phyloP scores from a whole-genome alignment of 768 basidiomycete species.

The Rubroboletus satanas region DNA sequence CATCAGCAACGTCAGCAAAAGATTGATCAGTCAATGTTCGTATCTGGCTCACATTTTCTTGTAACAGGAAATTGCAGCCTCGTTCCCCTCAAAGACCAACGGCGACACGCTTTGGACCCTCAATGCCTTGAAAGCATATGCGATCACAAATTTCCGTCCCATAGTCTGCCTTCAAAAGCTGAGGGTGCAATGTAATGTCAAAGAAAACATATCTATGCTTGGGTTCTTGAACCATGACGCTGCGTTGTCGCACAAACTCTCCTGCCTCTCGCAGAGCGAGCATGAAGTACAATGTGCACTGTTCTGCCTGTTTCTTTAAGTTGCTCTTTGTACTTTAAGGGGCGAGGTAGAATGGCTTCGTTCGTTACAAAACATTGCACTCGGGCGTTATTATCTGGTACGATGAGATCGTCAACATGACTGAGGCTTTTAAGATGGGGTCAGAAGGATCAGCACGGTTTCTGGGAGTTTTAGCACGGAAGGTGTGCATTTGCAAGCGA shows the following conservation, averaged over 20 bases:
- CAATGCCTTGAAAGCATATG: too few relatives aligned
- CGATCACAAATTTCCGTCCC: too few relatives aligned
- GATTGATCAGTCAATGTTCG: not conserved
- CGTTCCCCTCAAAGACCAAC: too few relatives aligned
- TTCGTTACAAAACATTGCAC: slow-evolving; percentile 16
- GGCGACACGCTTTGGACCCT: too few relatives aligned
- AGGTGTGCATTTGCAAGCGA: not conserved
- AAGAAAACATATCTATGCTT: too few relatives aligned
- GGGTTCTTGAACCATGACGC: too few relatives aligned
- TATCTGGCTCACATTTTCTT: slow-evolving; percentile 14
- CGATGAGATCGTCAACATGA: slow-evolving; percentile 18
- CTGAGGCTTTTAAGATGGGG: not conserved
- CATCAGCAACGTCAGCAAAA: not conserved
- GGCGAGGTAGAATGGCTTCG: slow-evolving; percentile 21
- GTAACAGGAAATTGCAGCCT: too few relatives aligned
- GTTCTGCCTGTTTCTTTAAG: slow-evolving; percentile 9
- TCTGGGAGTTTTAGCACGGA: not conserved
- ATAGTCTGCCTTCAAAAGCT: too few relatives aligned
- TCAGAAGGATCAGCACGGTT: not conserved
- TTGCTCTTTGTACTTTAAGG: slow-evolving; percentile 10
- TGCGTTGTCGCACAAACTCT: slow-evolving; percentile 16
- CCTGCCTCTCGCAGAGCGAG: slow-evolving; percentile 21
- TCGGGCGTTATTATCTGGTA: slow-evolving; percentile 20
- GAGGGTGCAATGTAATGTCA: too few relatives aligned
- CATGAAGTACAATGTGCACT: slow-evolving; percentile 17